These are phyloP conservation scores for Agrocybe pediades DNA, from an alignment of 768 basidiomycete genomes.

Conservation along the genomic window DNA sequence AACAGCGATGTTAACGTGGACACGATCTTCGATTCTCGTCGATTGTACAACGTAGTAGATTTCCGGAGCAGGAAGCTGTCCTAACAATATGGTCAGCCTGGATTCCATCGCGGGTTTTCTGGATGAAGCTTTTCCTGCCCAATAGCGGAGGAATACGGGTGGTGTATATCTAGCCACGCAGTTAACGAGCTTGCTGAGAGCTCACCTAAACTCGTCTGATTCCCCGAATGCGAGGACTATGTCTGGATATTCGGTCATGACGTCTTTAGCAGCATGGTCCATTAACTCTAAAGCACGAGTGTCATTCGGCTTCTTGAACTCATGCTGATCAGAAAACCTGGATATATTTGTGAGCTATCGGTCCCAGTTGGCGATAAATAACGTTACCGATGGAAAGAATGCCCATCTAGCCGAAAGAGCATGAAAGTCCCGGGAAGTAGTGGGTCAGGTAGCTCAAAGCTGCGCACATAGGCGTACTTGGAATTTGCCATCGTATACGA, in stretches of 20 bases:
- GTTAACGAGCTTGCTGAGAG: background rate
- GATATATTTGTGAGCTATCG: background rate
- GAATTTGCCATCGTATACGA: slow-evolving; percentile 79
- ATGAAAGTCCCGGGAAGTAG: slow-evolving; percentile 84
- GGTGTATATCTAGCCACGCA: background rate
- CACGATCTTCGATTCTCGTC: slow-evolving; percentile 85
- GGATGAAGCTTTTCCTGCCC: background rate
- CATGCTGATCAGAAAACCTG: slow-evolving; percentile 85
- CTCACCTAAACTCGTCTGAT: slow-evolving; percentile 94
- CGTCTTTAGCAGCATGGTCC: slow-evolving; percentile 82
- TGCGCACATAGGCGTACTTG: slow-evolving; percentile 88
- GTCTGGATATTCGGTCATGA: slow-evolving; percentile 85
- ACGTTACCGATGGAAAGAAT: slow-evolving; percentile 85
- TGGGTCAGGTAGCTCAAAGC: slow-evolving; percentile 87
- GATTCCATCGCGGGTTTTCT: background rate
- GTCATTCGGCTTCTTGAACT: slow-evolving; percentile 92
- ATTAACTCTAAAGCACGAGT: slow-evolving; percentile 82
- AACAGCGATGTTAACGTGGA: slow-evolving; percentile 84
- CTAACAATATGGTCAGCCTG: slow-evolving; percentile 14
- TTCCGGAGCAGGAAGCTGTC: slow-evolving; percentile 84
- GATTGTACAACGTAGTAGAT: slow-evolving; percentile 77
- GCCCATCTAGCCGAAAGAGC: slow-evolving; percentile 88
- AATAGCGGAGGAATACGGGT: background rate
- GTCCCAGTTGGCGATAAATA: background rate
- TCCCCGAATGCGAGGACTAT: slow-evolving; percentile 91